Conservation (phyloP, 257 asterid genomes). For the Fraxinus quadrangulata region DNA sequence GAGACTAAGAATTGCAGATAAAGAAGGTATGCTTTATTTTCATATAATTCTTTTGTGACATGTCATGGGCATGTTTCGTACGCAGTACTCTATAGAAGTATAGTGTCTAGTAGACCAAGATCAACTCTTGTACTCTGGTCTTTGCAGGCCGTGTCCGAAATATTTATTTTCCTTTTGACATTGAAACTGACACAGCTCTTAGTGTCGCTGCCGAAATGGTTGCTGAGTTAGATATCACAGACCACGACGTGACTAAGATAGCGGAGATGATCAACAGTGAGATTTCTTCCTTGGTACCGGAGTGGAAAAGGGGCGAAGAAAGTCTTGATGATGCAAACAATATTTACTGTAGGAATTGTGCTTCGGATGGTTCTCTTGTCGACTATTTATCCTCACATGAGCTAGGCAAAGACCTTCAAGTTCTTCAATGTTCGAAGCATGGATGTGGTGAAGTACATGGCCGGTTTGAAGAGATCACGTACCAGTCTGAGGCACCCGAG, state of each 20-base stretch:
- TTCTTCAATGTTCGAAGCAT: conserved; percentile 46
- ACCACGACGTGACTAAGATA: conserved; percentile 75
- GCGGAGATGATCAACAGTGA: conserved; percentile 80
- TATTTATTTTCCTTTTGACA: conserved; percentile 80
- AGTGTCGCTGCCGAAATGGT: conserved; percentile 91
- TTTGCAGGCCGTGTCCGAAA: conserved; percentile 71
- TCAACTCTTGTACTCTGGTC: conserved; percentile 1
- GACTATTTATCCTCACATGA: conserved; percentile 32
- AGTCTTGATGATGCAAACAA: conserved; percentile 18
- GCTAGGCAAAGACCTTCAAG: conserved; percentile 38
- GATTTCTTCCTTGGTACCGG: conserved; percentile 69
- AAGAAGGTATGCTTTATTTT: conserved; percentile 54
- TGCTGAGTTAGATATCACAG: conserved; percentile 75
- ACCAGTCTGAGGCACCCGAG: conserved; percentile 61
- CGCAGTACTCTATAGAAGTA: background rate
- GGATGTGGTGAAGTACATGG: conserved; percentile 70
- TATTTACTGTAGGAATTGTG: conserved; percentile 47
- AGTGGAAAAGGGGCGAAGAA: conserved; percentile 61
- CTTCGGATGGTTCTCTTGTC: conserved; percentile 34
- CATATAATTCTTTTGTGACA: no score
- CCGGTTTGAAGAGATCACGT: conserved; percentile 80
- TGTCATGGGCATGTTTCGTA: background rate
- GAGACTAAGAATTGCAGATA: conserved; percentile 77
- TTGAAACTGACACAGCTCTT: conserved; percentile 66
- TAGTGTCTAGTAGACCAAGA: background rate